Evolutionary conservation across 805 yeast species (phyloP), one percentile per base, ranked within the genome.

Genomic region (Ogataea minuta): DNA sequence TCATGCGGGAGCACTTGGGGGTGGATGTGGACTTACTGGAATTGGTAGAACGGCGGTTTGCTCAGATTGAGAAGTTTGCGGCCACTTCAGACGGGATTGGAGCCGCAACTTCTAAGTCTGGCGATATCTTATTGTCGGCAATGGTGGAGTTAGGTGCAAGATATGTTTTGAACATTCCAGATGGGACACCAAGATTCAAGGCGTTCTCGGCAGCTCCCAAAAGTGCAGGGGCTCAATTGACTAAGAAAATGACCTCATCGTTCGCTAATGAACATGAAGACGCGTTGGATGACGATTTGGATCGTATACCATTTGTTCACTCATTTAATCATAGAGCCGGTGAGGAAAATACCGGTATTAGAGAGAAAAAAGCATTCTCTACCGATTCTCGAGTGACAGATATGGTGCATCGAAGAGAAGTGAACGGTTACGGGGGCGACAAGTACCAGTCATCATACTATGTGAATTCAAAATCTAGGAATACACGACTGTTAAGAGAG

Each of bases 1-100:
- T 95, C 35, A 93, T 93, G 99, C 76, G 99, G 48, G 99, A 93
- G 57, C 99, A 93, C 64, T 59, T 93, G 17, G 99, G 99, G 17
- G 82, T 95, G 38, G 95, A 89, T 60, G 93, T 89, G 29, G 97
- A 90, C 62, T 68, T 82, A 11, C 63, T 89, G 17, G 97, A 90
- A 41, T 63, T 84, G 30, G 84, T 88, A 23, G 96, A 89, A 56
- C 71, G 90, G 49, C 72, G 84, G 50, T 82, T 85, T 39, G 56
- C 62, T 12, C 64, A 67, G 34, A 68, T 76, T 45, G 78, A 75
- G 43, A 57, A 59, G 4, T 66, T 68, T 53, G 77, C 80, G 2
- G 52, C 50, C 12, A 60, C 76, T 0, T 35, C 49, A 1, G 56
- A 59, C 9, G 81, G 81, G 2, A 21, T 63, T 29, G 53, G 58